Evolutionary conservation across 2,329 filamentous ascomycete genomes (phyloP).

Genomic region (Cercospora citrullina): DNA sequence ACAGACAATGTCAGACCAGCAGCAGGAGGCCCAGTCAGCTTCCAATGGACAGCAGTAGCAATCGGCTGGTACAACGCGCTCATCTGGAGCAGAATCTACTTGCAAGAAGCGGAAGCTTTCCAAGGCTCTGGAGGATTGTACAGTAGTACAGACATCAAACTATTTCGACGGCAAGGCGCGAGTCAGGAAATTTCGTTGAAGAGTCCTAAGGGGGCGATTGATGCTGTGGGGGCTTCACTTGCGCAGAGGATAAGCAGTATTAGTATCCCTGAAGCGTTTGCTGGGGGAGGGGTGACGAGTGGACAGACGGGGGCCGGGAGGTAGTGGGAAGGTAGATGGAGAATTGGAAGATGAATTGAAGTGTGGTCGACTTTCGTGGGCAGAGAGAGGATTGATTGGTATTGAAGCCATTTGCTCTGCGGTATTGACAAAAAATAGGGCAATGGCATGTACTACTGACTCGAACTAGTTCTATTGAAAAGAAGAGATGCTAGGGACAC

Average conservation of each 20-base stretch:
- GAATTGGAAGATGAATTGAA: background rate
- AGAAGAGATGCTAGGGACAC: background rate
- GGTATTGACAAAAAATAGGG: background rate
- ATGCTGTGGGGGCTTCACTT: slow-evolving; percentile 87
- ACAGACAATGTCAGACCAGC: slow-evolving; percentile 18
- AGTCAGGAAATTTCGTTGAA: slow-evolving; percentile 53
- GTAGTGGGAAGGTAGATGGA: background rate
- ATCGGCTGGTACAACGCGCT: slow-evolving; percentile 95
- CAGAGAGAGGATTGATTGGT: background rate
- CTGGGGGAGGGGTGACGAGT: background rate
- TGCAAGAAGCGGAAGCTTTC: slow-evolving; percentile 78
- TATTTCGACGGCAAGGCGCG: slow-evolving; percentile 81
- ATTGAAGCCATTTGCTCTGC: background rate
- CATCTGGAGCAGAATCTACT: slow-evolving; percentile 90
- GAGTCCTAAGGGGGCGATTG: slow-evolving; percentile 84
- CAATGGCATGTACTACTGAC: background rate
- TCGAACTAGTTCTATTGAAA: background rate
- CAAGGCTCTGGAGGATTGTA: slow-evolving; percentile 83
- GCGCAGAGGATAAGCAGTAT: slow-evolving; percentile 75
- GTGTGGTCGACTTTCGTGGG: background rate
- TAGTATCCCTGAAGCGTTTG: slow-evolving; percentile 3
- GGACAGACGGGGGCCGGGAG: background rate
- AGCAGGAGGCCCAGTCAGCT: slow-evolving; percentile 11
- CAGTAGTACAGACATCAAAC: slow-evolving; percentile 83
- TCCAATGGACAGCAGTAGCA: slow-evolving; percentile 27